phyloP scores from a whole-genome alignment of 139 green algal genomes.

The Chlorella vulgaris region DNA sequence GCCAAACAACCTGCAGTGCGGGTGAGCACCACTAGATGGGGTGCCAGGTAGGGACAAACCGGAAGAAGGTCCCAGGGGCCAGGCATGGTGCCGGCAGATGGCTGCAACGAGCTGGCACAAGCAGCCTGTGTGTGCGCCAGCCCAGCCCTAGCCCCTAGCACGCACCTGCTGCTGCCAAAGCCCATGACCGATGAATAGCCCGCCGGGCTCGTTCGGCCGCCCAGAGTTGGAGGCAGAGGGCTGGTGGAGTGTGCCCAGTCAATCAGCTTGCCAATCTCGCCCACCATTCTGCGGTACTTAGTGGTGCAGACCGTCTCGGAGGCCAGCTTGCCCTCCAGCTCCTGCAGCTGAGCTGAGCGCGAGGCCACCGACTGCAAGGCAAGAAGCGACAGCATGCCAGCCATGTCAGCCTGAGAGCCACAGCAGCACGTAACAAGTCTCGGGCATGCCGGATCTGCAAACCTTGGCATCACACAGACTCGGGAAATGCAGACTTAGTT shows the following conservation, averaged over 20 bases:
- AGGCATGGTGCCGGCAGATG: no score
- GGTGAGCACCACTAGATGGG: background rate
- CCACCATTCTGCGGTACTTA: constrained; percentile 47
- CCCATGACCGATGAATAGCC: constrained; percentile 3
- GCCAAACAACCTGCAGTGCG: constrained; percentile 25
- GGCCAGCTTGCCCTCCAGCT: constrained; percentile 12
- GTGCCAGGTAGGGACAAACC: no score
- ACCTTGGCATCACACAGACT: no score
- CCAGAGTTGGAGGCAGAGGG: constrained; percentile 16
- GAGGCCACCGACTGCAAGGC: background rate
- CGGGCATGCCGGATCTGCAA: no score
- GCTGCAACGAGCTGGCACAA: no score
- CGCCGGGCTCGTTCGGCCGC: background rate
- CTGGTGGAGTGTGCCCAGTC: constrained; percentile 40
- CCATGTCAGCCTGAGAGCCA: background rate
- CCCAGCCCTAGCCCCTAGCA: background rate
- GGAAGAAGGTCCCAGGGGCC: no score
- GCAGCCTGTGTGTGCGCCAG: no score
- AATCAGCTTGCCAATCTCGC: constrained; percentile 44
- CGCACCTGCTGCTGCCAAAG: background rate
- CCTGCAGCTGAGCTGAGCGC: constrained; percentile 12
- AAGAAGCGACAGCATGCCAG: no score
- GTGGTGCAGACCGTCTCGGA: constrained; percentile 20
- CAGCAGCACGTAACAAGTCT: background rate
- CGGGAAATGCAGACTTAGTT: background rate